A percentile compares a stretch with the other conserved stretches of the same genome.
phyloP scores from a whole-genome alignment of 306 rosid species.

The Cicer pinnatifidum region DNA sequence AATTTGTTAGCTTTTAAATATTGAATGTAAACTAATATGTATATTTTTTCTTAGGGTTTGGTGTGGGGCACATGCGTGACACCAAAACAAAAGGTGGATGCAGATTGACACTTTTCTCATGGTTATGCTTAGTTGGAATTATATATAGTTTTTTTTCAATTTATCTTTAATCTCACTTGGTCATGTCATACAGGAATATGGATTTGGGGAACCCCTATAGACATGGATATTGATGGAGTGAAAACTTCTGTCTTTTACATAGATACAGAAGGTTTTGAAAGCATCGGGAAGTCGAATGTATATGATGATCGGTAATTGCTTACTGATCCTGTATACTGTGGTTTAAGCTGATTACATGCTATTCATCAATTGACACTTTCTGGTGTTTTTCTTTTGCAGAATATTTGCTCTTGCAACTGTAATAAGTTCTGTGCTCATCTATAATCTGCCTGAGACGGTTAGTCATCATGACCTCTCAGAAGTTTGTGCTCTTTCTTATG shows the following conservation, averaged over 20 bases:
- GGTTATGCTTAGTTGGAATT: conserved; percentile 39
- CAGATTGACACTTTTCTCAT: conserved; percentile 44
- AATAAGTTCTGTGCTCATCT: conserved; percentile 91
- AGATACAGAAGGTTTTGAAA: conserved; percentile 99
- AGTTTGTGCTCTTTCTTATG: conserved; percentile 33
- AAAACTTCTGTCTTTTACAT: conserved; percentile 92
- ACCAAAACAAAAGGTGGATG: conserved; percentile 90
- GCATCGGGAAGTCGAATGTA: conserved; percentile 94
- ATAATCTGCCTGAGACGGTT: conserved; percentile 97
- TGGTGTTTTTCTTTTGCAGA: conserved; percentile 59
- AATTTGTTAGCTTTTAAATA: conserved; percentile 35
- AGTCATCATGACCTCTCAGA: conserved; percentile 44
- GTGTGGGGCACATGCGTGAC: conserved; percentile 99
- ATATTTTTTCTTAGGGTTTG: conserved; percentile 68
- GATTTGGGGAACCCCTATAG: conserved; percentile 97
- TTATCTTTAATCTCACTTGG: conserved; percentile 39
- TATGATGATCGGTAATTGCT: conserved; percentile 93
- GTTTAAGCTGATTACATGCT: conserved; percentile 29
- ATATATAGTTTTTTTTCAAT: conserved; percentile 23
- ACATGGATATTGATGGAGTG: conserved; percentile 83
- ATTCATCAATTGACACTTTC: conserved; percentile 32
- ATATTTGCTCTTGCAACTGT: conserved; percentile 97
- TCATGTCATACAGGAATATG: conserved; percentile 71
- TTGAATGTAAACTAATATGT: conserved; percentile 26
- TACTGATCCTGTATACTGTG: conserved; percentile 38